Evolutionary conservation across 108 stramenopile species (phyloP).

Genomic region (Cylindrotheca closterium): DNA sequence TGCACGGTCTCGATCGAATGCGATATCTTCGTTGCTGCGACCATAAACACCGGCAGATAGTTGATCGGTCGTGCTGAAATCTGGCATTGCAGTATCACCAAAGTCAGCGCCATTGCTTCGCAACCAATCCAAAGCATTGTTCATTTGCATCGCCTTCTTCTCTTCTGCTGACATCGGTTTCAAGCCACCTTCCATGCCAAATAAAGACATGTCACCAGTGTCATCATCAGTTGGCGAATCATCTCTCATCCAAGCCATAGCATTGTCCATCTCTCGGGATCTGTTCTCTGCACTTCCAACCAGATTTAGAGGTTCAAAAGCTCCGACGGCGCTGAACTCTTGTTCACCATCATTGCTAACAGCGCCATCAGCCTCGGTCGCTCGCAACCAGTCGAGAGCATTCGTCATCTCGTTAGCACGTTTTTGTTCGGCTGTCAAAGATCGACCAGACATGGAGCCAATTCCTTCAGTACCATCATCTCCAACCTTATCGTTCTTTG

Average conservation of each 20-base stretch:
- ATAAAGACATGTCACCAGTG: conserved; percentile 11
- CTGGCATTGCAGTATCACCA: conserved; percentile 18
- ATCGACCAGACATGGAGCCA: conserved; percentile 1
- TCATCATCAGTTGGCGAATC: conserved; percentile 10
- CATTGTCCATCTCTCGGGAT: conserved; percentile 17
- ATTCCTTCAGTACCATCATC: conserved; percentile 19
- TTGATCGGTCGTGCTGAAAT: conserved; percentile 3
- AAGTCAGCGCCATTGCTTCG: conserved; percentile 34
- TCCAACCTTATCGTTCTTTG: conserved; percentile 1
- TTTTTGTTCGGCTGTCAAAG: conserved; percentile 24
- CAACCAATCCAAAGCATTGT: conserved; percentile 41
- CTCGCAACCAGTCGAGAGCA: conserved; percentile 40
- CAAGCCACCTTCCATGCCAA: background rate
- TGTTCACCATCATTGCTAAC: conserved; percentile 5
- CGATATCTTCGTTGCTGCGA: conserved; percentile 1
- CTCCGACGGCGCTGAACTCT: conserved; percentile 4
- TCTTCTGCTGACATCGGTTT: conserved; percentile 17
- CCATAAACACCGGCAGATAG: conserved; percentile 9
- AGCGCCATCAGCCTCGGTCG: conserved; percentile 8
- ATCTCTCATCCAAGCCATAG: conserved; percentile 25
- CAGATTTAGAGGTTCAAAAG: background rate
- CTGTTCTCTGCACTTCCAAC: conserved; percentile 1
- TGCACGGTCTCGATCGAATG: conserved; percentile 17
- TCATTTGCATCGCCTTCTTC: conserved; percentile 32
- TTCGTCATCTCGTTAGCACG: conserved; percentile 28